Evolutionary conservation across 2,329 filamentous ascomycete genomes (phyloP).

Genomic region (Neofusicoccum parvum): DNA sequence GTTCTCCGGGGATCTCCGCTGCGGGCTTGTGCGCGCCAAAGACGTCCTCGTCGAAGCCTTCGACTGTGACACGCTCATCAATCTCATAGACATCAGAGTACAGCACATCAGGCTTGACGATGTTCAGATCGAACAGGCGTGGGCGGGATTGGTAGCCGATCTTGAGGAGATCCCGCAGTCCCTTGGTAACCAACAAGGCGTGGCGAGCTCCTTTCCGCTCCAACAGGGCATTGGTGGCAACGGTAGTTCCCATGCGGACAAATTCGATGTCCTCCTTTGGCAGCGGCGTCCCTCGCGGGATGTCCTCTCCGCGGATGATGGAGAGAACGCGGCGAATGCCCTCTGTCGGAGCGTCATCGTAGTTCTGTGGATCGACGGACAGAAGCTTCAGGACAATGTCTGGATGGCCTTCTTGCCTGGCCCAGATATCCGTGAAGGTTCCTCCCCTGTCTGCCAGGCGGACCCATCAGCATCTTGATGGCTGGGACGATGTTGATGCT

Average conservation of each 20-base stretch:
- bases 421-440: constrained; percentile 80
- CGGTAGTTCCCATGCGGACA: constrained; percentile 30
- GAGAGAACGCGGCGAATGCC: constrained; percentile 48
- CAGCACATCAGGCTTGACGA: constrained; percentile 27
- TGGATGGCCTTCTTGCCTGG: constrained; percentile 67
- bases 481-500: background rate
- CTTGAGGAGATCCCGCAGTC: constrained; percentile 65
- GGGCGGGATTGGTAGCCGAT: constrained; percentile 32
- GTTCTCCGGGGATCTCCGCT: constrained; percentile 36
- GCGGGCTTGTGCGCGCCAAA: background rate
- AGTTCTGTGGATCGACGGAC: constrained; percentile 33
- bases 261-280: constrained; percentile 84
- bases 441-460: constrained; percentile 56
- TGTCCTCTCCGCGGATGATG: constrained; percentile 72
- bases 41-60: constrained; percentile 40
- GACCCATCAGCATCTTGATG: background rate
- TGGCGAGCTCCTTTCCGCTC: constrained; percentile 24
- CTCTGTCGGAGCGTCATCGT: constrained; percentile 37
- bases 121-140: constrained; percentile 30
- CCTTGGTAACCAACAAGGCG: constrained; percentile 29
- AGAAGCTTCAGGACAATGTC: constrained; percentile 50
- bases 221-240: constrained; percentile 31
- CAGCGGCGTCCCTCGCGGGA: constrained; percentile 75
- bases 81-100: constrained; percentile 29
- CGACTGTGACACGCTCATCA: constrained; percentile 30